A percentile compares a stretch with the other conserved stretches of the same genome.
phyloP scores from a whole-genome alignment of 305 asterid species.

The Ilex paraguariensis region DNA sequence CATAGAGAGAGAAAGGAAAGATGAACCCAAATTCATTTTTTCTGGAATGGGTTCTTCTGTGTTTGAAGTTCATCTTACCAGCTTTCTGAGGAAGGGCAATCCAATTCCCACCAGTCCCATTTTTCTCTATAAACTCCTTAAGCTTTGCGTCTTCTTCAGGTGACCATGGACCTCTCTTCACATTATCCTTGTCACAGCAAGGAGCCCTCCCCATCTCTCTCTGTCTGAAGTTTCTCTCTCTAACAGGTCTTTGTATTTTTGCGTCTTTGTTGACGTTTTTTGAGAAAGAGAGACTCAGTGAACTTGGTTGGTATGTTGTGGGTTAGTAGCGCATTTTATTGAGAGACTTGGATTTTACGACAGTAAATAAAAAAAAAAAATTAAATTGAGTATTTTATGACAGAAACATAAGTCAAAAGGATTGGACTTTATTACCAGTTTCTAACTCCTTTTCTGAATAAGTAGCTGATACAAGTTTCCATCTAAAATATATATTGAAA shows the following conservation, averaged over 20 bases:
- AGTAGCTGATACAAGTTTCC: background rate
- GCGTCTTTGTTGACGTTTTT: too few species aligned
- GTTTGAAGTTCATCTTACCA: conserved; percentile 6
- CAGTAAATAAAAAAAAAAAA: background rate
- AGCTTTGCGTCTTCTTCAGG: conserved; percentile 12
- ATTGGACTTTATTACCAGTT: background rate
- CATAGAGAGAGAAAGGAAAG: background rate
- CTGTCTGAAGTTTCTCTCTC: background rate
- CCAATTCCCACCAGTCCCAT: conserved; percentile 27
- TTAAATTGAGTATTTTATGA: background rate
- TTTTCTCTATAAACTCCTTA: conserved; percentile 17
- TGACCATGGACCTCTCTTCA: conserved; percentile 3
- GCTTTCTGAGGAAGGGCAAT: conserved; percentile 27
- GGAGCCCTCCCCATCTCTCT: conserved; percentile 6
- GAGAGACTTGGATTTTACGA: background rate
- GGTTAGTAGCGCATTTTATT: background rate
- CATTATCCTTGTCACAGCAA: conserved; percentile 2
- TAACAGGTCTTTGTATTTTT: background rate
- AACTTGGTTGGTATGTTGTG: background rate
- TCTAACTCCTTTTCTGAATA: background rate
- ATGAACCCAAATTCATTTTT: background rate
- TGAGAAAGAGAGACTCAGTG: background rate
- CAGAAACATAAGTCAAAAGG: background rate
- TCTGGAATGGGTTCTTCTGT: background rate
- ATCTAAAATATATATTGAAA: background rate